phyloP scores from a whole-genome alignment of 768 basidiomycete species.

The Candolleomyces efflorescens region DNA sequence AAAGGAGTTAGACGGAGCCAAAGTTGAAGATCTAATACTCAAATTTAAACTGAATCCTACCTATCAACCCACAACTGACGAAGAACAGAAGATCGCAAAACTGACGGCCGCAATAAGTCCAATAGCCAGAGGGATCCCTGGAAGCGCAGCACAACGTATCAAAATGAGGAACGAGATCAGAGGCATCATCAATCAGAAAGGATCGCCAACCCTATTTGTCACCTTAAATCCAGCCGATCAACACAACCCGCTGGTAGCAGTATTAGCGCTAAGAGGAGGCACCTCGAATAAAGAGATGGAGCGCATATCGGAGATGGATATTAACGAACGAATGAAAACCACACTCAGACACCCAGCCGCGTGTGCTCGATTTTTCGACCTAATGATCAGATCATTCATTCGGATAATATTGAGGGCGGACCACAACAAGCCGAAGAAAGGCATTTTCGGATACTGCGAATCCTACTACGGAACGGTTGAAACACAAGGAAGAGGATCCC shows the following conservation, averaged over 20 bases:
- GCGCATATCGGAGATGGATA: too few species aligned
- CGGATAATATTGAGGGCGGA: neutral
- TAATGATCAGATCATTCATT: neutral
- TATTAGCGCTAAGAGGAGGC: too few species aligned
- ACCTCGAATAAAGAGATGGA: too few species aligned
- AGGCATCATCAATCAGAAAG: neutral
- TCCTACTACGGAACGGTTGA: neutral
- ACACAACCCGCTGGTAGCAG: neutral
- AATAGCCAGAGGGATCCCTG: neutral
- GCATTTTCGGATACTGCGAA: neutral
- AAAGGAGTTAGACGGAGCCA: neutral
- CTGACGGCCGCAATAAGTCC: neutral
- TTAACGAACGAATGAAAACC: neutral
- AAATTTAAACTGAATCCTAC: neutral
- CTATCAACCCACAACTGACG: neutral
- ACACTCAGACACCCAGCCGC: neutral
- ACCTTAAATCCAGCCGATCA: neutral
- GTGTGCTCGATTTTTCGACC: neutral
- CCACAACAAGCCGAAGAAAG: neutral
- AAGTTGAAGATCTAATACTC: neutral
- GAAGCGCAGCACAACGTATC: neutral
- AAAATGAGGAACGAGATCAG: neutral
- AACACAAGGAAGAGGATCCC: neutral
- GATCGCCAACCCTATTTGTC: neutral
- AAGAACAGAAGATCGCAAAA: neutral